These are phyloP conservation scores for Komagataella ulmi DNA, from an alignment of 805 yeast genomes.

Conservation along the genomic window DNA sequence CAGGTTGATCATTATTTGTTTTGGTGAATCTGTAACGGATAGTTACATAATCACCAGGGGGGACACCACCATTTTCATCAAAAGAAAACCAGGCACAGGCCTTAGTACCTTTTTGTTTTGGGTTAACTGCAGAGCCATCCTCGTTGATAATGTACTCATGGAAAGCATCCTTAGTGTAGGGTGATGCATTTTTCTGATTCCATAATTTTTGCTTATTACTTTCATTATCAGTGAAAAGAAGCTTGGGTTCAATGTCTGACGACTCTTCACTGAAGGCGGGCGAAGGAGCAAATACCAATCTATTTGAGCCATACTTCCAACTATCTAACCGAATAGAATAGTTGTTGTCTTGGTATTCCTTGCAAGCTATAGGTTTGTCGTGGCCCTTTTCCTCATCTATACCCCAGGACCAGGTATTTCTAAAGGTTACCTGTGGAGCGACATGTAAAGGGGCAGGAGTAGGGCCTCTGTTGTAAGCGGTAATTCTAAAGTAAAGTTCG, in stretches of 20 bases:
- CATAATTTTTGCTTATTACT: slow-evolving; percentile 64
- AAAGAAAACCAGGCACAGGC: slow-evolving; percentile 76
- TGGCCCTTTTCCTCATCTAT: slow-evolving; percentile 30
- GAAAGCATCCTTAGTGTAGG: slow-evolving; percentile 79
- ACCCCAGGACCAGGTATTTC: slow-evolving; percentile 96
- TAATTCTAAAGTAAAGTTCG: slow-evolving; percentile 68
- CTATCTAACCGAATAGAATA: slow-evolving; percentile 49
- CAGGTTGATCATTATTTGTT: slow-evolving; percentile 19
- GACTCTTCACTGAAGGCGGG: slow-evolving; percentile 53
- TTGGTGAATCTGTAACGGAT: slow-evolving; percentile 53
- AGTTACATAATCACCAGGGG: slow-evolving; percentile 79
- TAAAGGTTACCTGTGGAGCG: slow-evolving; percentile 69
- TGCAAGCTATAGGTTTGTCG: slow-evolving; percentile 34
- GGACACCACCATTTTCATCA: slow-evolving; percentile 65
- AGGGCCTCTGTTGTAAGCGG: slow-evolving; percentile 76
- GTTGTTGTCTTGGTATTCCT: slow-evolving; percentile 23
- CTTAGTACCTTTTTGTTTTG: slow-evolving; percentile 63
- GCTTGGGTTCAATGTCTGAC: slow-evolving; percentile 60
- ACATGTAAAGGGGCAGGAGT: slow-evolving; percentile 83
- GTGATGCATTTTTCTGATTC: slow-evolving; percentile 41
- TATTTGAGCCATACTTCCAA: slow-evolving; percentile 52
- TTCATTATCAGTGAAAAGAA: slow-evolving; percentile 83
- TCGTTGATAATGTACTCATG: slow-evolving; percentile 68
- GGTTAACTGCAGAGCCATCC: slow-evolving; percentile 50
- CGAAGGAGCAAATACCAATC: slow-evolving; percentile 68